Conservation (phyloP, 306 rosid species). For the Dryas alaskensis region DNA sequence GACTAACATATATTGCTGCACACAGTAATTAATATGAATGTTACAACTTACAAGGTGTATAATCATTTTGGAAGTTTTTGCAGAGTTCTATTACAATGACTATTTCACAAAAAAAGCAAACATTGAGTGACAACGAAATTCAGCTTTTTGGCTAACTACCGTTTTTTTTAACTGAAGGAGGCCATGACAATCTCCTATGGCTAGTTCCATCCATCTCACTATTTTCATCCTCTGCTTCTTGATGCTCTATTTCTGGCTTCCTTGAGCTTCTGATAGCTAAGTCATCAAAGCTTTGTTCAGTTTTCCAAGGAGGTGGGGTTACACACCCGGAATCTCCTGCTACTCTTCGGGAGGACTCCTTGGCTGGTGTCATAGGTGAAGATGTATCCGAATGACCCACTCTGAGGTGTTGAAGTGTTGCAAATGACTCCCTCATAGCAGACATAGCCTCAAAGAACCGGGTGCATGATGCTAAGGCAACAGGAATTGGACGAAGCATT, state of each 20-base stretch:
- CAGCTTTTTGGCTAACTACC: constrained; percentile 27
- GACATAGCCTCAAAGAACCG: constrained; percentile 96
- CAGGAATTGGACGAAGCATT: constrained; percentile 97
- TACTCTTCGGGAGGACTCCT: constrained; percentile 54
- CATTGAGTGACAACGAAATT: constrained; percentile 12
- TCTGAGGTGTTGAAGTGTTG: constrained; percentile 80
- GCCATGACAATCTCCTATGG: constrained; percentile 53
- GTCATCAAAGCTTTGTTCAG: constrained; percentile 60
- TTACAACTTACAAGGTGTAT: not conserved
- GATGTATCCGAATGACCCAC: constrained; percentile 56
- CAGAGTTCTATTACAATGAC: constrained; percentile 1
- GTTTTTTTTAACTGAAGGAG: constrained; percentile 49
- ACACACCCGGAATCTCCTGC: constrained; percentile 49
- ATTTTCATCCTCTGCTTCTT: constrained; percentile 35
- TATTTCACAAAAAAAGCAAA: constrained; percentile 21
- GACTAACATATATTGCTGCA: not conserved
- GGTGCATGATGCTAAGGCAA: constrained; percentile 91
- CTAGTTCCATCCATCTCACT: constrained; percentile 35
- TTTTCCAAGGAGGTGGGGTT: constrained; percentile 72
- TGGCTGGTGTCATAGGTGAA: constrained; percentile 50
- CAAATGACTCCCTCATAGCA: constrained; percentile 93
- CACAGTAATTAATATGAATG: not conserved
- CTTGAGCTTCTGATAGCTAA: constrained; percentile 47
- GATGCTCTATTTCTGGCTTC: constrained; percentile 43
- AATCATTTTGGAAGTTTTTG: not conserved